Base-by-base conservation (phyloP, 108 stramenopile genomes). In the Conticribra weissflogii region DNA sequence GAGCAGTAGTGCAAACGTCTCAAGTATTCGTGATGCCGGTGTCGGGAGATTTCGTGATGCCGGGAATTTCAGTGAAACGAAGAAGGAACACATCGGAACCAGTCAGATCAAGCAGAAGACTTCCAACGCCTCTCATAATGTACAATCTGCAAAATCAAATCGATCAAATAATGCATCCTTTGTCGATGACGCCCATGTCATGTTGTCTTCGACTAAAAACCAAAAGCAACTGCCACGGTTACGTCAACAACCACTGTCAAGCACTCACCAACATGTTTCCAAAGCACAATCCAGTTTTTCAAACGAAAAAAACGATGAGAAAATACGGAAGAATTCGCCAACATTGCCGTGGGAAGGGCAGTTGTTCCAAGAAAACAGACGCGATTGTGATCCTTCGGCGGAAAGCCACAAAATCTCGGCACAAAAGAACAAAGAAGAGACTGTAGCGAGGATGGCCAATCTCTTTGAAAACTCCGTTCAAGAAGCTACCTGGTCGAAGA, bases 401-500 rank as follows among this genome's bases (percentile, higher is more conserved):
- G 36, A 41, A 41, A n/a, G n/a, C n/a, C n/a, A n/a, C n/a, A n/a
- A n/a, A n/a, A n/a, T n/a, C n/a, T n/a, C n/a, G n/a, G n/a, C n/a
- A n/a, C n/a, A n/a, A n/a, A n/a, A n/a, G 0, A 22, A 30, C 28
- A 22, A 52, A 1, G 15, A 51, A 36, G n/a, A 52, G 18, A 31
- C 5, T 15, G 22, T 17, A 41, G 5, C 50, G 21, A 48, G 57
- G 0, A 71, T 71, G 50, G 34, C 45, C 14, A 28, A 62, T 23
- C 54, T 71, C 23, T 24, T 61, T 4, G 41, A 71, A 29, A 61
- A 27, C 28, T 50, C 70, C 2, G 22, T 62, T 12, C 59, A 71
- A 61, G 70, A 71, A 55, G 60, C 51, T 23, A 70, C 59, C 12
- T 49, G 36, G 50, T 58, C 67, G 16, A 66, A 23, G 30, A 25